These are phyloP conservation scores for Penicillium freii DNA, from an alignment of 2,329 filamentous ascomycete genomes.

Conservation along the genomic window DNA sequence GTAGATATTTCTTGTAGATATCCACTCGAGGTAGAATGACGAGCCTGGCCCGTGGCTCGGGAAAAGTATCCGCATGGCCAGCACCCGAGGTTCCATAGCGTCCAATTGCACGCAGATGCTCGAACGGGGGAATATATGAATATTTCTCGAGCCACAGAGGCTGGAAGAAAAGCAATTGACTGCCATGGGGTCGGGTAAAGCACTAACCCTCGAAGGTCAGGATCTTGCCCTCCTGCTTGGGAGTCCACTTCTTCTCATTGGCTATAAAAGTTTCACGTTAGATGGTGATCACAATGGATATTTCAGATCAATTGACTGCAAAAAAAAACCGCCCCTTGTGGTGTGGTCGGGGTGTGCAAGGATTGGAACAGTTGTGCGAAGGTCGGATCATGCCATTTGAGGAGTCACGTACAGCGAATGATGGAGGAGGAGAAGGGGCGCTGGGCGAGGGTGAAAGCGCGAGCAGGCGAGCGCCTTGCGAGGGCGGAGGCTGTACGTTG, in stretches of 20 bases:
- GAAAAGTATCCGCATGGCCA: constrained; percentile 15
- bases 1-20: background rate
- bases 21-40: background rate
- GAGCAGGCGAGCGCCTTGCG: constrained; percentile 46
- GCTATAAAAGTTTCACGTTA: constrained; percentile 31
- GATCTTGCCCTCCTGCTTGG: constrained; percentile 45
- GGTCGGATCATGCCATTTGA: constrained; percentile 25
- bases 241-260: constrained; percentile 41
- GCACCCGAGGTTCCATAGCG: constrained; percentile 10
- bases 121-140: background rate
- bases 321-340: constrained; percentile 22
- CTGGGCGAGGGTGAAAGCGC: constrained; percentile 39
- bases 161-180: constrained; percentile 15
- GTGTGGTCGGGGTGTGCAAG: constrained; percentile 20
- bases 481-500: constrained; percentile 48
- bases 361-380: constrained; percentile 23
- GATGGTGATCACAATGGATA: constrained; percentile 9
- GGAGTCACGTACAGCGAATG: constrained; percentile 46
- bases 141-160: constrained; percentile 4
- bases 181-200: constrained; percentile 8
- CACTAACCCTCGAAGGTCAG: constrained; percentile 47
- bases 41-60: constrained; percentile 4
- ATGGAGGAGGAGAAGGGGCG: constrained; percentile 48
- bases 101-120: constrained; percentile 8
- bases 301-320: background rate